Conservation (phyloP, 495 filamentous ascomycete species). For the Penicillium manginii region DNA sequence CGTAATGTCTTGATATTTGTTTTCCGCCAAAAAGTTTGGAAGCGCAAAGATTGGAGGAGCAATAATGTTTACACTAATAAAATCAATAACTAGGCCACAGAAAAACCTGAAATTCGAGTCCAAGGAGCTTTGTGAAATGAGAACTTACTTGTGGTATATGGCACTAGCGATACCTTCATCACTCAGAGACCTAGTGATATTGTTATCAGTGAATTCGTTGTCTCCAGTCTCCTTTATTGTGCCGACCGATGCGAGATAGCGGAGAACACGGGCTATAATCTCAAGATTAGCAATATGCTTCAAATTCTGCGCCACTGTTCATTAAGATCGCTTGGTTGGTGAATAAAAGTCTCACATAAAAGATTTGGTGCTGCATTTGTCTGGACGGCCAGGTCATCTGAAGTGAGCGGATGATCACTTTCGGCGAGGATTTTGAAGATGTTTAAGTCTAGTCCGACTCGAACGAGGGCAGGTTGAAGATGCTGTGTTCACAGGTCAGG, state of each 20-base stretch:
- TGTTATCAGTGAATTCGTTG: conserved; percentile 33
- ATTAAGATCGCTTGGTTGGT: background rate
- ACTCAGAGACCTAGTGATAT: conserved; percentile 30
- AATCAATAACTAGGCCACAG: too few species aligned
- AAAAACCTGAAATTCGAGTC: too few species aligned
- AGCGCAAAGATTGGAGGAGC: conserved; percentile 23
- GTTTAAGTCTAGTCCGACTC: conserved; percentile 29
- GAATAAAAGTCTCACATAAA: conserved; percentile 2
- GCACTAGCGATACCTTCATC: conserved; percentile 15
- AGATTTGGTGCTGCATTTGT: conserved; percentile 16
- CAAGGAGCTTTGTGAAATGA: background rate
- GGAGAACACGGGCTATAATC: conserved; percentile 37
- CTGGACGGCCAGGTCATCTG: conserved; percentile 27
- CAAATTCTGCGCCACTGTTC: background rate
- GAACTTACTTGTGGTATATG: conserved; percentile 22
- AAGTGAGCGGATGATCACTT: conserved; percentile 23
- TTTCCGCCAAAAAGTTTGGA: conserved; percentile 38
- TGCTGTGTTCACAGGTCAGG: conserved; percentile 12
- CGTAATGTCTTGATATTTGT: conserved; percentile 36
- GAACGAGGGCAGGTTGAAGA: conserved; percentile 17
- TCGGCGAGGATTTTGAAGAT: conserved; percentile 36
- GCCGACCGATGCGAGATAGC: conserved; percentile 41
- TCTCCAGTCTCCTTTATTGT: conserved; percentile 34
- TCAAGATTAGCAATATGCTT: background rate
- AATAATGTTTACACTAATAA: conserved; percentile 14